phyloP scores from a whole-genome alignment of 495 filamentous ascomycete species.

The Aspergillus sparsus region DNA sequence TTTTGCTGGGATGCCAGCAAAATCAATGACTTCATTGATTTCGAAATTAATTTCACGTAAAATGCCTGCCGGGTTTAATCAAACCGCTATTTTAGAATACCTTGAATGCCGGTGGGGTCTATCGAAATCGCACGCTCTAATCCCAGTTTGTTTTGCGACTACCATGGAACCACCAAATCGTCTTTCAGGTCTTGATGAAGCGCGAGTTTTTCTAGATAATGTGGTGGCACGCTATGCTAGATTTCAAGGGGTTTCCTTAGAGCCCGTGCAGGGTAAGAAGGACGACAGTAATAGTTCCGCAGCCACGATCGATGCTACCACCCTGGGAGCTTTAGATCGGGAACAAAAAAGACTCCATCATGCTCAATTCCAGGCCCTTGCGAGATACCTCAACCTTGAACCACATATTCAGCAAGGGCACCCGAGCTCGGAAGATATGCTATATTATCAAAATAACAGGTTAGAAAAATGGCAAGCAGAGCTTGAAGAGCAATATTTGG shows the following conservation, averaged over 20 bases:
- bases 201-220: conserved; percentile 85
- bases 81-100: conserved; percentile 87
- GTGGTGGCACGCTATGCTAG: conserved; percentile 82
- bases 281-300: conserved; percentile 46
- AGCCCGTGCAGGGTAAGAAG: conserved; percentile 28
- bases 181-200: conserved; percentile 79
- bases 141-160: conserved; percentile 70
- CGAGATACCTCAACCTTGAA: conserved; percentile 81
- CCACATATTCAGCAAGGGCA: background rate
- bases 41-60: conserved; percentile 94
- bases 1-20: conserved; percentile 93
- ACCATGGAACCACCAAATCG: conserved; percentile 88
- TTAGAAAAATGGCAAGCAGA: conserved; percentile 91
- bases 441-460: conserved; percentile 66
- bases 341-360: conserved; percentile 90
- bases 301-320: conserved; percentile 85
- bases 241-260: conserved; percentile 77
- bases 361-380: conserved; percentile 89
- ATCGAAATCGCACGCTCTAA: conserved; percentile 70
- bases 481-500: conserved; percentile 91
- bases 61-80: conserved; percentile 99
- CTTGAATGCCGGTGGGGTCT: conserved; percentile 90
- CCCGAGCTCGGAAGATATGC: background rate
- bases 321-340: conserved; percentile 89
- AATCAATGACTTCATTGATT: conserved; percentile 88